Base-by-base conservation (phyloP, 768 basidiomycete genomes). In the Boletus pseudopeckii region DNA sequence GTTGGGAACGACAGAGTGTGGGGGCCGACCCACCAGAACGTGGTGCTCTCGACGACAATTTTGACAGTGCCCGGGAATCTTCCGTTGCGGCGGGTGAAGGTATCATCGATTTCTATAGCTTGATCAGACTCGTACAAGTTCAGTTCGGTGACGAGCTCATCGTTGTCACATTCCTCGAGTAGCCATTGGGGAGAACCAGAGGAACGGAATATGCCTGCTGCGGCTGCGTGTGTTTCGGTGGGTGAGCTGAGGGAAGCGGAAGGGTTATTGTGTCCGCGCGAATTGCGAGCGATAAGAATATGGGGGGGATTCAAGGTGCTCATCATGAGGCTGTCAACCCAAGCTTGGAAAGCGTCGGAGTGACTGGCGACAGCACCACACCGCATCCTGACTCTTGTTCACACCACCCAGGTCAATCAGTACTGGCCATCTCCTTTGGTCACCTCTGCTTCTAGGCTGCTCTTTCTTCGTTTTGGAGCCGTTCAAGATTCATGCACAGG, bases 171-270 rank as follows among this genome's bases (percentile, higher is more conserved):
- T 61, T 88, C 90, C 61, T 90, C 87, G 26, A 89, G 76, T n/a
- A 83, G 74, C 86, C 87, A 90, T 5, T 86, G 84, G 0, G 89
- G 87, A 1, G 88, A 88, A 51, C 84, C 85, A 17, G 91, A 83
- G 3, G 88, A 86, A 40, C 90, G 79, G 67, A 92, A 92, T 54
- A 92, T 85, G 40, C 90, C 90, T 30, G 89, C 78, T 1, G 90
- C 90, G 1, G 91, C 90, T 1, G 90, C 90, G 70, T 92, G 90
- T 0, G 91, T 92, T 69, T 93, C 90, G 33, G 86, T 91, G 5
- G 89, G 90, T 7, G 87, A 88, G 62, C 88, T 90, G 54, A 92
- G 82, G 11, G 88, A 78, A 1, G 90, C 90, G 7, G 88, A 86
- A 3, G 87, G 84, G 61, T 88, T 88, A 61, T 85, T 84, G 4